Percentiles rank a stretch among this genome's conserved stretches.
phyloP scores from a whole-genome alignment of 1,284 basidiomycete species.

The Ceratobasidium papillatum region DNA sequence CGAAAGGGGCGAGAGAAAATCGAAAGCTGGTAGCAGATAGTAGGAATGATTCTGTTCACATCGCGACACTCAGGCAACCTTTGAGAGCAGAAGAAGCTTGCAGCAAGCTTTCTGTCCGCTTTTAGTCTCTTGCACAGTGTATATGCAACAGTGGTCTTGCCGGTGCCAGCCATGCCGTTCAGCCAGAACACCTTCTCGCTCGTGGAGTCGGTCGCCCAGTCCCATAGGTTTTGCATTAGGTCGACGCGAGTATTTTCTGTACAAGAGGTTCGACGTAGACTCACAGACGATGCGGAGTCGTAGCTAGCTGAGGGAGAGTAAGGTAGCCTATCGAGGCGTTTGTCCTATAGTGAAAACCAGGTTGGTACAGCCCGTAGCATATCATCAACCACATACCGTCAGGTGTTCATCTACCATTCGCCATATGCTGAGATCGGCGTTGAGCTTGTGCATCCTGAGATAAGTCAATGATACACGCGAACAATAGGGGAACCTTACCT shows the following conservation, averaged over 20 bases:
- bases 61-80: not conserved
- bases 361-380: not conserved
- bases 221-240: not conserved
- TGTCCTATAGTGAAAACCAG: not conserved
- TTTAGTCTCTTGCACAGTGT: not conserved
- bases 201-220: not conserved
- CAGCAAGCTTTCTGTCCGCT: not conserved
- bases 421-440: not conserved
- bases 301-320: not conserved
- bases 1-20: not conserved
- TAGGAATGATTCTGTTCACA: not conserved
- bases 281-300: not conserved
- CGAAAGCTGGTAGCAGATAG: not conserved
- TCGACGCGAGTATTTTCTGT: not conserved
- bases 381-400: not conserved
- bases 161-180: not conserved
- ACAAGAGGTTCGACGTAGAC: not conserved
- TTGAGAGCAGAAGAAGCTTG: not conserved
- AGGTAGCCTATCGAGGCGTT: not conserved
- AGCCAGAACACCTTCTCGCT: not conserved
- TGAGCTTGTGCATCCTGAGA: not conserved
- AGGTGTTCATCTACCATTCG: not conserved
- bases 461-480: not conserved
- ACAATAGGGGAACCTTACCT: not conserved
- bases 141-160: not conserved